Conservation (phyloP, 1,139 yeast genomes). For the Kodamaea suecica region DNA sequence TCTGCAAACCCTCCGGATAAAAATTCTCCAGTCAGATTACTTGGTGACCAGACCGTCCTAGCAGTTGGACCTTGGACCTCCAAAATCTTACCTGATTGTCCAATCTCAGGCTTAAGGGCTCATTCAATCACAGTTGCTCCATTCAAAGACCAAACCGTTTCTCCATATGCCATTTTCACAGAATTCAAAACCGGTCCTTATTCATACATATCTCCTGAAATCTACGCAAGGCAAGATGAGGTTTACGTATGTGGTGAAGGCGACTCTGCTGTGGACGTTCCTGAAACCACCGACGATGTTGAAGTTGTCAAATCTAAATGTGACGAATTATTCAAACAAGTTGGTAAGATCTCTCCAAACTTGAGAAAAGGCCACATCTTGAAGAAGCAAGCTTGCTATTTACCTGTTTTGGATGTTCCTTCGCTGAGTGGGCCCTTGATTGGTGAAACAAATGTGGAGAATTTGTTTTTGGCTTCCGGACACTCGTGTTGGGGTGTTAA, state of each 20-base stretch:
- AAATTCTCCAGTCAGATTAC: slow-evolving; percentile 38
- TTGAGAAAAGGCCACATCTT: slow-evolving; percentile 72
- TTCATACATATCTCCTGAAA: slow-evolving; percentile 81
- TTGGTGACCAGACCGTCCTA: slow-evolving; percentile 75
- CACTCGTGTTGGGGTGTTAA: slow-evolving; percentile 99
- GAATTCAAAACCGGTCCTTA: slow-evolving; percentile 69
- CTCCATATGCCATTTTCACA: slow-evolving; percentile 93
- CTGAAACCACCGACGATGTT: slow-evolving; percentile 92
- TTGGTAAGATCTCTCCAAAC: slow-evolving; percentile 71
- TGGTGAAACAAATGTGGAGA: slow-evolving; percentile 86
- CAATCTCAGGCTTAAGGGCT: slow-evolving; percentile 87
- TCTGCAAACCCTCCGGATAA: slow-evolving; percentile 2
- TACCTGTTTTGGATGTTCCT: slow-evolving; percentile 92
- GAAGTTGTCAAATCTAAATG: slow-evolving; percentile 85
- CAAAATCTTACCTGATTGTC: slow-evolving; percentile 83
- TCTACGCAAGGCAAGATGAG: slow-evolving; percentile 93
- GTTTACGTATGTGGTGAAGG: slow-evolving; percentile 98
- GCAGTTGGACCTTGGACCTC: slow-evolving; percentile 98
- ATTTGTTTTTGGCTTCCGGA: slow-evolving; percentile 80
- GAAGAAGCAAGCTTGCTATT: slow-evolving; percentile 89
- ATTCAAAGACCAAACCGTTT: slow-evolving; percentile 60
- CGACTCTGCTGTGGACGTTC: slow-evolving; percentile 83
- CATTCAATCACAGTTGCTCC: slow-evolving; percentile 93
- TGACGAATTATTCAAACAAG: slow-evolving; percentile 80
- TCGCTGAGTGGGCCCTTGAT: slow-evolving; percentile 89